A percentile compares a stretch with the other conserved stretches of the same genome.
These are phyloP conservation scores for Clitoria ternatea DNA, from an alignment of 306 rosid genomes.

Conservation along the genomic window DNA sequence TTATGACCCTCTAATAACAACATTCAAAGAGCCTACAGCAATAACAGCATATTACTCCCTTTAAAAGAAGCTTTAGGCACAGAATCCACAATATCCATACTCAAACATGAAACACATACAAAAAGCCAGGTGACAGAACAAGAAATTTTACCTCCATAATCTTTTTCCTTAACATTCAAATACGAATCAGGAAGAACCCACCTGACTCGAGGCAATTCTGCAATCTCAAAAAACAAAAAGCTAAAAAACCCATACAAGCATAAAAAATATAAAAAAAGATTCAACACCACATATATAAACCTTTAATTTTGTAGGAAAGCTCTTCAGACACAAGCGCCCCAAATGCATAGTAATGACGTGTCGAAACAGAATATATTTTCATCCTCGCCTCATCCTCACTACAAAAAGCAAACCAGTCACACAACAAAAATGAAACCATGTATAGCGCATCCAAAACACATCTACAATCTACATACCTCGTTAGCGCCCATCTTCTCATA, in stretches of 20 bases:
- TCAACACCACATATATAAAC: conserved; percentile 31
- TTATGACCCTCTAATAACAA: neutral
- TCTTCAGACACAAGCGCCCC: conserved; percentile 91
- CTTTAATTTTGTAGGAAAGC: conserved; percentile 71
- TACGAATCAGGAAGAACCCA: conserved; percentile 99
- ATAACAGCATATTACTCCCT: neutral
- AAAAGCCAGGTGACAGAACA: neutral
- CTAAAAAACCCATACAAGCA: neutral
- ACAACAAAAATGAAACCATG: neutral
- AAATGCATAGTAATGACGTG: conserved; percentile 82
- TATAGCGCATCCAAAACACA: neutral
- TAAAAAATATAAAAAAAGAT: neutral
- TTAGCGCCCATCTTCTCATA: neutral
- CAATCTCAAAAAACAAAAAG: neutral
- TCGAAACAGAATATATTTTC: conserved; percentile 96
- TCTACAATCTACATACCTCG: neutral
- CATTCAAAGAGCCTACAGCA: too few species aligned
- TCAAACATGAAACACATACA: neutral
- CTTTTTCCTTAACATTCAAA: conserved; percentile 85
- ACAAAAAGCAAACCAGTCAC: neutral
- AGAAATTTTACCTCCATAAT: conserved; percentile 75
- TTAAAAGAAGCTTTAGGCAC: neutral
- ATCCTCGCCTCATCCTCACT: conserved; percentile 92
- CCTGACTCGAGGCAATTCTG: conserved; percentile 79
- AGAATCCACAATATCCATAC: neutral